Conservation (phyloP, 1,284 basidiomycete species). For the Taiwanofungus camphoratus region DNA sequence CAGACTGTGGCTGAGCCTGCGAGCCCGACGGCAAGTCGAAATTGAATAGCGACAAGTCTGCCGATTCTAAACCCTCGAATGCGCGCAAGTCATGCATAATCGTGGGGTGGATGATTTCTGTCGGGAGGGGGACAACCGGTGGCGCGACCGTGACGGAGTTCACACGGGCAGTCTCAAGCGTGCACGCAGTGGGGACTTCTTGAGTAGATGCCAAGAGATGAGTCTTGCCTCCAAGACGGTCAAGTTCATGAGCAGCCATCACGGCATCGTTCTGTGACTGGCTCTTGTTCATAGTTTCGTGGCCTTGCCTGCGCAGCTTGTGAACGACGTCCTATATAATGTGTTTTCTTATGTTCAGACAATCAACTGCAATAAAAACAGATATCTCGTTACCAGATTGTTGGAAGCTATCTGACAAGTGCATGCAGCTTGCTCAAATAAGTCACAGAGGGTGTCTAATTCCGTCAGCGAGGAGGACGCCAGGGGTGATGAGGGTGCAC, state of each 20-base stretch:
- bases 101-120: slow-evolving; percentile 33
- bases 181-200: not conserved
- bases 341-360: no score
- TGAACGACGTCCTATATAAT: slow-evolving; percentile 40
- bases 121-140: slow-evolving; percentile 11
- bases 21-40: slow-evolving; percentile 19
- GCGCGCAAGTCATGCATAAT: slow-evolving; percentile 39
- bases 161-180: not conserved
- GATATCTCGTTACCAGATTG: slow-evolving; percentile 37
- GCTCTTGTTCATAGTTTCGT: slow-evolving; percentile 38
- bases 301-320: slow-evolving; percentile 46
- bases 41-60: slow-evolving; percentile 13
- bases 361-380: not conserved
- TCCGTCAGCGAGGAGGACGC: slow-evolving; percentile 51
- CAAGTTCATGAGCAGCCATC: slow-evolving; percentile 44
- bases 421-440: slow-evolving; percentile 49
- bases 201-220: slow-evolving; percentile 21
- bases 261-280: slow-evolving; percentile 24
- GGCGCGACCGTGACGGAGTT: slow-evolving; percentile 4
- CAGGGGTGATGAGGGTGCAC: slow-evolving; percentile 52
- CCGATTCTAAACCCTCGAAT: slow-evolving; percentile 24
- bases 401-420: slow-evolving; percentile 43
- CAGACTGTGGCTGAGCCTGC: slow-evolving; percentile 2
- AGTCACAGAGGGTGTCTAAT: slow-evolving; percentile 40
- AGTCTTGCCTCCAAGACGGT: slow-evolving; percentile 59